phyloP scores from a whole-genome alignment of 768 basidiomycete species.

The Tylopilus felleus region DNA sequence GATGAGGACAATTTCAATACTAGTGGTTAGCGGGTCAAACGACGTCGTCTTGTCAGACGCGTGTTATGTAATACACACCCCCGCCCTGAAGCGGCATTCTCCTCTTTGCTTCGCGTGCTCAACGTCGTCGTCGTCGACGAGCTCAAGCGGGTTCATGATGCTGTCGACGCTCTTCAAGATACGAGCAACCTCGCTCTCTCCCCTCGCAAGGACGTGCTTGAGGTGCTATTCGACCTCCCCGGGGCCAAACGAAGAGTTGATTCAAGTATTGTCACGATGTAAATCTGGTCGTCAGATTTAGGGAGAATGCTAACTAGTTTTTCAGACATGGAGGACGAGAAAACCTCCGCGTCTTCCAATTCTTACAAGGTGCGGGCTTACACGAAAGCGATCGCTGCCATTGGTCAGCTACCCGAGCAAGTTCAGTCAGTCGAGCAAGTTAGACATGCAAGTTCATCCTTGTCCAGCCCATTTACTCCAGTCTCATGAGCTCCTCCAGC shows the following conservation, averaged over 20 bases:
- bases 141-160: slow-evolving; percentile 10
- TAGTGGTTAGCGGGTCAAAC: neutral
- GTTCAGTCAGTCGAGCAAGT: slow-evolving; percentile 45
- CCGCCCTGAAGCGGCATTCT: neutral
- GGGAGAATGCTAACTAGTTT: neutral
- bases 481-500: slow-evolving; percentile 21
- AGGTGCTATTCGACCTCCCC: slow-evolving; percentile 18
- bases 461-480: neutral
- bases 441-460: slow-evolving; percentile 17
- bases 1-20: slow-evolving; percentile 1
- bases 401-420: slow-evolving; percentile 39
- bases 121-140: neutral
- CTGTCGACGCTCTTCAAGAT: slow-evolving; percentile 16
- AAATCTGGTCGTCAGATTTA: slow-evolving; percentile 10
- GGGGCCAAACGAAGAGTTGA: slow-evolving; percentile 36
- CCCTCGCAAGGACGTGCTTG: slow-evolving; percentile 4
- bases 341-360: slow-evolving; percentile 35
- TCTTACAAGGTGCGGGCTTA: slow-evolving; percentile 51
- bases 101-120: neutral
- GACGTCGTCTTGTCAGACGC: slow-evolving; percentile 13
- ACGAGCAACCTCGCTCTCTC: neutral
- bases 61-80: slow-evolving; percentile 23
- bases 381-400: slow-evolving; percentile 42
- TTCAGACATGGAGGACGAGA: slow-evolving; percentile 43
- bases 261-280: slow-evolving; percentile 44